Conservation (phyloP, 1,139 yeast species). For the Geotrichum phurueaensis region DNA sequence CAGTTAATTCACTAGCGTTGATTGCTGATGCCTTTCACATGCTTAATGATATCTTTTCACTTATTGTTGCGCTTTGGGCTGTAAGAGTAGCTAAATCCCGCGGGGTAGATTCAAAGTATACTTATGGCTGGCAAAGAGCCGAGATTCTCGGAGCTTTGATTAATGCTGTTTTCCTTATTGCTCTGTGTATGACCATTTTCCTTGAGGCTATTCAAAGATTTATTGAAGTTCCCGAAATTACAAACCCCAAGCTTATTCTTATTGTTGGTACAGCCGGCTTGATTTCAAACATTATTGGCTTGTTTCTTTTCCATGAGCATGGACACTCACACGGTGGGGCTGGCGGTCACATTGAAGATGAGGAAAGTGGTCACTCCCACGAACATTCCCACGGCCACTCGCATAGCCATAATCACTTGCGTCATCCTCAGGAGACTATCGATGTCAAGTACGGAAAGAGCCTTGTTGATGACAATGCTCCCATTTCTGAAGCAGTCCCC, state of each 20-base stretch:
- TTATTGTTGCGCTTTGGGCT: constrained; percentile 93
- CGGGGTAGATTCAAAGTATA: constrained; percentile 80
- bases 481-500: constrained; percentile 16
- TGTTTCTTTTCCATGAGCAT: constrained; percentile 85
- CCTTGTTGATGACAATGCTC: constrained; percentile 16
- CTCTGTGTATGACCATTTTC: constrained; percentile 85
- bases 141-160: constrained; percentile 93
- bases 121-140: constrained; percentile 96
- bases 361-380: constrained; percentile 26
- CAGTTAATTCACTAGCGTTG: constrained; percentile 85
- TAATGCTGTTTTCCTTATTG: constrained; percentile 87
- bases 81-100: constrained; percentile 79
- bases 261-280: constrained; percentile 81
- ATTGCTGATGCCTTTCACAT: constrained; percentile 96
- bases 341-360: constrained; percentile 35
- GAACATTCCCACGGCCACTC: constrained; percentile 16
- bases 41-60: constrained; percentile 89
- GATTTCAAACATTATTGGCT: constrained; percentile 73
- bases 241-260: constrained; percentile 73
- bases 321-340: constrained; percentile 58
- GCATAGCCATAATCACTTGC: constrained; percentile 23
- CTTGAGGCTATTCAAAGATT: constrained; percentile 91
- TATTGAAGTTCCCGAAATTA: constrained; percentile 69
- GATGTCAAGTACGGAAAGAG: constrained; percentile 3
- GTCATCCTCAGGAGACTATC: constrained; percentile 15